Base-by-base conservation (phyloP, 2,329 filamentous ascomycete species). In the Dothideomycetes sp. region DNA sequence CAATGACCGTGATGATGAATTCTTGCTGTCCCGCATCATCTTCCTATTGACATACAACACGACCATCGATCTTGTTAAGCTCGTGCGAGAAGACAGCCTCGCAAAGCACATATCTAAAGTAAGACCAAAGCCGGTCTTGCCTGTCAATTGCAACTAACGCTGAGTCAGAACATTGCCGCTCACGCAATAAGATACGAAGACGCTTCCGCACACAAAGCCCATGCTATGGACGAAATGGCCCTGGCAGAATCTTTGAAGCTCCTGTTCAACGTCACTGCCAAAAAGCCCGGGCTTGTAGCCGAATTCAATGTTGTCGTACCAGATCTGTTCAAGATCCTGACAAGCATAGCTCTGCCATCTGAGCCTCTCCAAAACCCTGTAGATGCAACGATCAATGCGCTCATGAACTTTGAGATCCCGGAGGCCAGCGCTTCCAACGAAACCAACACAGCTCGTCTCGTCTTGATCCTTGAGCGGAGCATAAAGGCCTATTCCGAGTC, bases 211-310 rank as follows among this genome's bases (percentile, higher is more conserved):
- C 27, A 33, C 15, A 51, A 51, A 16, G 49, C 51, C 4, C 64
- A 75, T 31, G 72, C 74, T 0, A 83, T 88, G 71, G 77, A 82
- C 47, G 77, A 82, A 43, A 77, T 89, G 75, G 86, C 88, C 1
- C 69, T 96, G 29, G 71, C 70, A 7, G 89, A 96, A 59, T 89
- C 83, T 0, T 65, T 91, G 36, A 95, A 94, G 54, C 70, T 96
- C 31, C 64, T 94, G 37, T 96, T 93, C 69, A 95, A 95, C 59
- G 69, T 94, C 38, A 83, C 82, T 2, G 79, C 88, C 51, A 78
- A 79, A 52, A 81, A 80, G 52, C 75, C 78, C 3, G 69, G 79
- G 31, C 69, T 80, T 18, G 61, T 65, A 4, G 57, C 66, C 1
- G 62, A 68, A 1, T 93, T 95, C 54, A 76, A 76, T 1, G 64